Conservation (phyloP, 306 rosid genomes). For the Betula pendula region DNA sequence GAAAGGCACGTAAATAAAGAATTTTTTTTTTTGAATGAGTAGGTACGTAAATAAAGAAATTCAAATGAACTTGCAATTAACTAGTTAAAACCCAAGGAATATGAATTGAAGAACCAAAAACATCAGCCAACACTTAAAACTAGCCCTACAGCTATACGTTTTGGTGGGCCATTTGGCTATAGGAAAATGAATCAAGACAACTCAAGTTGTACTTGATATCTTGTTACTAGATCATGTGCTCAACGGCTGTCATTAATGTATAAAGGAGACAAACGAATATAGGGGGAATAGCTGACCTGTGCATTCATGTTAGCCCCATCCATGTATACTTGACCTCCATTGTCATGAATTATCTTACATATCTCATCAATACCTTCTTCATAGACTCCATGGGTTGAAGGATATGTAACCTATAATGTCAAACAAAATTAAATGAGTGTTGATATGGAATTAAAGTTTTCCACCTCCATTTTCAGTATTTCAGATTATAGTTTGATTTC, state of each 20-base stretch:
- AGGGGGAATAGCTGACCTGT: slow-evolving; percentile 55
- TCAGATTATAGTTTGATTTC: slow-evolving; percentile 5
- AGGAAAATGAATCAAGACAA: background rate
- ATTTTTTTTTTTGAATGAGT: too few species aligned
- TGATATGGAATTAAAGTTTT: slow-evolving; percentile 6
- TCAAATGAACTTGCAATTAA: background rate
- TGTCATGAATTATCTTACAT: slow-evolving; percentile 94
- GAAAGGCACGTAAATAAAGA: background rate
- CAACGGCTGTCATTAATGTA: background rate
- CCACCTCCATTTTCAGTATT: slow-evolving; percentile 1
- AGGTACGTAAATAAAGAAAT: background rate
- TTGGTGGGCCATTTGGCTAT: background rate
- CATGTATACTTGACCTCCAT: slow-evolving; percentile 99
- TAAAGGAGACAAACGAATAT: slow-evolving; percentile 8
- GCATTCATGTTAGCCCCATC: slow-evolving; percentile 99
- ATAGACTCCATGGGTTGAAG: slow-evolving; percentile 97
- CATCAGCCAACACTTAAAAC: background rate
- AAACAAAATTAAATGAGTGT: slow-evolving; percentile 32
- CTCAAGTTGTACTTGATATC: background rate
- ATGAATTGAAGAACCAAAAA: slow-evolving; percentile 10
- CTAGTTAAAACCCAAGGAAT: background rate
- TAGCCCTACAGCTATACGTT: background rate
- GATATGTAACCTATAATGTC: slow-evolving; percentile 85
- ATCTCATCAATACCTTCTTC: slow-evolving; percentile 99
- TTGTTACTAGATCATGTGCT: background rate